Base-by-base conservation (phyloP, 169 alveolate species). In the Plasmodium vivax region DNA sequence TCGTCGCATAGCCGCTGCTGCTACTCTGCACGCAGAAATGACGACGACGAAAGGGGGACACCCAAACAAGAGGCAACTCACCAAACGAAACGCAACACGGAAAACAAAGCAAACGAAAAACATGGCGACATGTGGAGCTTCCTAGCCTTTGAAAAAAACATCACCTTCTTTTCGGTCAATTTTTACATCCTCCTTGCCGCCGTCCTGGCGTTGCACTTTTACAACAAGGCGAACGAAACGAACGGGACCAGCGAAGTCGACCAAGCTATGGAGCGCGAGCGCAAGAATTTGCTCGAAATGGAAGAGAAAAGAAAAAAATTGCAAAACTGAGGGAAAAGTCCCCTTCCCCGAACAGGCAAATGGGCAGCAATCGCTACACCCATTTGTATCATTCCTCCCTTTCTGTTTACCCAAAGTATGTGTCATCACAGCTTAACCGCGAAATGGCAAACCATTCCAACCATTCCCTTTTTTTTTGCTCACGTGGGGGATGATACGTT, bases 101-200 rank as follows among this genome's bases (percentile, higher is more conserved):
- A 32, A 58, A 56, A 88, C 45, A 30, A 56, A 71, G 68, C 56
- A 80, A 80, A 80, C 54, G 77, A 71, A 0, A 38, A 41, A 43
- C 12, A 43, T 10, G 23, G 82, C 43, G 43, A 71, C 14, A 3
- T 47, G 16, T 91, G 92, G 95, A 81, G 38, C 73, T 38, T 91
- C 7, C 34, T 91, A 81, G 36, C 83, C 38, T 91, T 91, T 80
- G 95, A 91, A 23, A 91, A 72, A 80, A 91, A 91, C 34, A 91
- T 91, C 23, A 43, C 95, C 3, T 91, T 91, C 58, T 91, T 54
- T 54, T 91, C 95, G 7, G 79, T 82, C 12, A 91, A 88, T 82
- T 91, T 91, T 82, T 91, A 91, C 74, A 47, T 91, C 45, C 82
- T 91, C 38, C 74, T 91, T 71, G 30, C 54, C 19, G 92, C 92